Conservation (phyloP, 306 rosid species). For the Psophocarpus tetragonolobus region DNA sequence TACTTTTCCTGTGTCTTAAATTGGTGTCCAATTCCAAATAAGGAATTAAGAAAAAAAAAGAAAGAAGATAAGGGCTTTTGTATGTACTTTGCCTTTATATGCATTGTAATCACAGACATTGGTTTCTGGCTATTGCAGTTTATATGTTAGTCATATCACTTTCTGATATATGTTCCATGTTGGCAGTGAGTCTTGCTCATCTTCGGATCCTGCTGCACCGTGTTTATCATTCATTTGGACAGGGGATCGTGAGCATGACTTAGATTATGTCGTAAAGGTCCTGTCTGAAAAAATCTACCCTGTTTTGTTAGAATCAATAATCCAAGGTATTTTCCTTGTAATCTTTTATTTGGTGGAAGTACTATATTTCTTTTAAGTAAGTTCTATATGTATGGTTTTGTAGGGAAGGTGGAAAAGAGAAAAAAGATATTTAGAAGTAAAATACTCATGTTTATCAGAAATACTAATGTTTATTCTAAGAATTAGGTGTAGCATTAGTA, state of each 20-base stretch:
- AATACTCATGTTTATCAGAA: too few relatives aligned
- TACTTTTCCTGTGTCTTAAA: too few relatives aligned
- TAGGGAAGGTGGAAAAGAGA: conserved; percentile 4
- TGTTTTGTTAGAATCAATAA: conserved; percentile 61
- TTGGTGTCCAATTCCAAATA: background rate
- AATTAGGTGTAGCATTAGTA: background rate
- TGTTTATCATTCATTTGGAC: conserved; percentile 62
- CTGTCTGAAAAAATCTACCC: conserved; percentile 69
- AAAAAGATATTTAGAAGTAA: background rate
- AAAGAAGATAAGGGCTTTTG: background rate
- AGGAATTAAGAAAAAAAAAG: too few relatives aligned
- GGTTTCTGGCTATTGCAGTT: background rate
- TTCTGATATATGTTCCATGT: conserved; percentile 34
- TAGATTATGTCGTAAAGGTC: conserved; percentile 47
- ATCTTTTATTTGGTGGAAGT: background rate
- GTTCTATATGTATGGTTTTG: conserved; percentile 6
- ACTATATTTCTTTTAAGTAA: background rate
- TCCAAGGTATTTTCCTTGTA: conserved; percentile 66
- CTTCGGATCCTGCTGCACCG: conserved; percentile 50
- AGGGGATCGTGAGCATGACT: conserved; percentile 34
- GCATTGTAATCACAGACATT: background rate
- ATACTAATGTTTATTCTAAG: background rate
- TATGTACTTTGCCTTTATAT: background rate
- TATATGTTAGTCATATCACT: background rate
- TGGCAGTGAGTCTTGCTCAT: conserved; percentile 72